These are phyloP conservation scores for Farysia itapuensis DNA, from an alignment of 1,284 basidiomycete genomes.

Conservation along the genomic window DNA sequence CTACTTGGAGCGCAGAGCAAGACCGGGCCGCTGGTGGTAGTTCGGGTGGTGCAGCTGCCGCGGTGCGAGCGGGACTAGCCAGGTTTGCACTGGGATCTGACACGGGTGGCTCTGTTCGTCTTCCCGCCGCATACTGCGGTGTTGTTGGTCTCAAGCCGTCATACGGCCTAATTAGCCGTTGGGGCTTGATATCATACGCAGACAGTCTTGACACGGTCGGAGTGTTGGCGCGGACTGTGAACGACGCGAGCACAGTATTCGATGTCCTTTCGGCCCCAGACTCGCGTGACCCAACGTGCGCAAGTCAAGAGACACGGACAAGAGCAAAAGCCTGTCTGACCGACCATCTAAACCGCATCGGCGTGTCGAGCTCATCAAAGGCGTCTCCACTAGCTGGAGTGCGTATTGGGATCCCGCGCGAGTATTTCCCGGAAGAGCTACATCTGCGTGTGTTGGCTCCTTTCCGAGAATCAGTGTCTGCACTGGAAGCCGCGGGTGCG, in stretches of 20 bases:
- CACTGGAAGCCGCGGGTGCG: slow-evolving; percentile 70
- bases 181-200: slow-evolving; percentile 89
- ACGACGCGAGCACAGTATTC: slow-evolving; percentile 67
- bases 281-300: slow-evolving; percentile 77
- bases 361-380: slow-evolving; percentile 1
- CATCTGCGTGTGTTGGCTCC: slow-evolving; percentile 64
- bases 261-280: slow-evolving; percentile 72
- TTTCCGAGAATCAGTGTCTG: slow-evolving; percentile 64
- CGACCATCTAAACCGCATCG: slow-evolving; percentile 1
- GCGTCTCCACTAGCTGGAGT: slow-evolving; percentile 65
- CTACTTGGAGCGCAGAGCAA: slow-evolving; percentile 2
- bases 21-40: slow-evolving; percentile 66
- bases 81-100: slow-evolving; percentile 79
- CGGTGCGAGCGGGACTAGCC: slow-evolving; percentile 40
- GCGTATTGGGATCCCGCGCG: slow-evolving; percentile 71
- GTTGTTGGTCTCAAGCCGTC: slow-evolving; percentile 90
- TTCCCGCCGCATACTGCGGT: slow-evolving; percentile 93
- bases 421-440: slow-evolving; percentile 80
- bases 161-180: slow-evolving; percentile 85
- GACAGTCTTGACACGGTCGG: slow-evolving; percentile 95
- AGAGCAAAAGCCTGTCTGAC: slow-evolving; percentile 4
- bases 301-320: slow-evolving; percentile 19
- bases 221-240: slow-evolving; percentile 69
- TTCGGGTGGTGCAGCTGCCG: slow-evolving; percentile 58
- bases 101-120: slow-evolving; percentile 88